Evolutionary conservation across 106 monocot genomes (phyloP).

Genomic region (Apostasia shenzhenica): DNA sequence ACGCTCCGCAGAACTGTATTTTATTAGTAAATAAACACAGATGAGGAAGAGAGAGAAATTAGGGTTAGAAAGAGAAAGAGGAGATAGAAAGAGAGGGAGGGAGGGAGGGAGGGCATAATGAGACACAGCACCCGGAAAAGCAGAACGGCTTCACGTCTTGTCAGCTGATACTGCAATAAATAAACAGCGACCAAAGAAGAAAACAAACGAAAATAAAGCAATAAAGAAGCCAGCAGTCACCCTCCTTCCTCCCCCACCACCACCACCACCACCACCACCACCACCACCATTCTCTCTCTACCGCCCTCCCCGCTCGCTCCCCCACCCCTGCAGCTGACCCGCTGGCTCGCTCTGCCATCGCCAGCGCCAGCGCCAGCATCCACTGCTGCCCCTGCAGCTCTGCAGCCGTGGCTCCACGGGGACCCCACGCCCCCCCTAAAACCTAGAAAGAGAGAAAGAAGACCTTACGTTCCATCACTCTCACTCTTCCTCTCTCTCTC

Average conservation of each 20-base stretch:
- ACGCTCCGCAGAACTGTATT: too few species aligned
- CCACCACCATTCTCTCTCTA: not conserved
- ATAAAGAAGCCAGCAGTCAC: constrained; percentile 5
- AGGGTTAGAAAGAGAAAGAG: not conserved
- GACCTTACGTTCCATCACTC: not conserved
- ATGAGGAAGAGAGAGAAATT: too few species aligned
- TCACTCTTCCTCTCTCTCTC: not conserved
- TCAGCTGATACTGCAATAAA: constrained; percentile 18
- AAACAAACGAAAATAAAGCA: constrained; percentile 3
- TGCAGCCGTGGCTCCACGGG: constrained; percentile 4
- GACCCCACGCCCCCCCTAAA: not conserved
- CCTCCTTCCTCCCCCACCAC: not conserved
- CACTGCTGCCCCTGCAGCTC: constrained; percentile 8
- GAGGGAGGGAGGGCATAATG: constrained; percentile 1
- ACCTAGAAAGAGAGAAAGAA: not conserved
- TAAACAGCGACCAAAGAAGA: constrained; percentile 1
- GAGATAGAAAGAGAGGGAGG: not conserved
- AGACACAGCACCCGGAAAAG: constrained; percentile 21
- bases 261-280: not conserved
- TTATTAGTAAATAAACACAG: too few species aligned
- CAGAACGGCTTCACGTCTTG: constrained; percentile 22
- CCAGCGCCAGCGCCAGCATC: constrained; percentile 2
- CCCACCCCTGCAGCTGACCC: not conserved
- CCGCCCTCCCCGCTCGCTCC: not conserved
- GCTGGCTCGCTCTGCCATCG: not conserved